Evolutionary conservation across 1,139 yeast species (phyloP).

Genomic region (Kurtzmaniella quercitrusa): DNA sequence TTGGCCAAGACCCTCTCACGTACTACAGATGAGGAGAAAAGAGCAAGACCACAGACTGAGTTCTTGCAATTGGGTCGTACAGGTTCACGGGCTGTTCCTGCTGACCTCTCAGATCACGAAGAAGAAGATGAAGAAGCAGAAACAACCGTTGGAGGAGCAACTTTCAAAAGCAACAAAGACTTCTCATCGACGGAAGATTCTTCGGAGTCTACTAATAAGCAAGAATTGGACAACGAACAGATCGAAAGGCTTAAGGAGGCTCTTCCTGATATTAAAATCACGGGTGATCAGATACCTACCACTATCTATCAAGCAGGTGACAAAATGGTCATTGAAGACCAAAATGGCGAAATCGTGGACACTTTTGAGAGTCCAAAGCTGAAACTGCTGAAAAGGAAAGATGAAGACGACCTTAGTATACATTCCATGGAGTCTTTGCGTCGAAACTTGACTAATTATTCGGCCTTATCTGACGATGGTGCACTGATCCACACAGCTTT

Average conservation of each 20-base stretch:
- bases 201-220: background rate
- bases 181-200: slow-evolving; percentile 2
- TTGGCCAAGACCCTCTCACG: slow-evolving; percentile 31
- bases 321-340: slow-evolving; percentile 71
- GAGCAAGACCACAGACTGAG: slow-evolving; percentile 39
- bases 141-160: background rate
- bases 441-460: slow-evolving; percentile 32
- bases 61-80: slow-evolving; percentile 39
- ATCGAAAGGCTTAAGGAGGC: slow-evolving; percentile 10
- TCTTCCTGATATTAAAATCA: slow-evolving; percentile 2
- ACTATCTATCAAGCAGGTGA: slow-evolving; percentile 74
- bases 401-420: slow-evolving; percentile 25
- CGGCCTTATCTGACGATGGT: slow-evolving; percentile 13
- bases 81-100: slow-evolving; percentile 15
- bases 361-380: slow-evolving; percentile 18
- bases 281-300: slow-evolving; percentile 15
- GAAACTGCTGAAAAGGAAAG: background rate
- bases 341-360: slow-evolving; percentile 72
- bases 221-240: background rate
- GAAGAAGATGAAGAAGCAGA: slow-evolving; percentile 10
- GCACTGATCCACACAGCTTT: background rate
- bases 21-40: slow-evolving; percentile 20
- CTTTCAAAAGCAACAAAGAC: background rate
- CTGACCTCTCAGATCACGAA: slow-evolving; percentile 17
- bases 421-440: slow-evolving; percentile 40